A percentile compares a stretch with the other conserved stretches of the same genome.
Evolutionary conservation across 2,329 filamentous ascomycete genomes (phyloP).

Genomic region (Cladobotryum mycophilum): DNA sequence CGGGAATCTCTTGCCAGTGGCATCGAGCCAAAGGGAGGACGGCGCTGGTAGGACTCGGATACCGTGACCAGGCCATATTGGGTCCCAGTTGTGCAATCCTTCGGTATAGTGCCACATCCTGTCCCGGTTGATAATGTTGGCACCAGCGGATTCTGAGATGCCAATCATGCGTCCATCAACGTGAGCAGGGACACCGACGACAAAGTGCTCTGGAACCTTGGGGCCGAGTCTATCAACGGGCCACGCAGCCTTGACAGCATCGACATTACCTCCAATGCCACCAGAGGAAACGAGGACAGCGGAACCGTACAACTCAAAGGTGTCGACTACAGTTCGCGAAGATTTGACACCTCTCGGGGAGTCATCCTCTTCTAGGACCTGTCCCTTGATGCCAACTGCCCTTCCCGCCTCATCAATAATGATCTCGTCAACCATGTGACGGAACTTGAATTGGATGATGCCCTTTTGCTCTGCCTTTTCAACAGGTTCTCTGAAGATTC

Average conservation of each 20-base stretch:
- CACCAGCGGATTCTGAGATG: constrained; percentile 48
- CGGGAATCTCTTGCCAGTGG: constrained; percentile 51
- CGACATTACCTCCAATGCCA: constrained; percentile 57
- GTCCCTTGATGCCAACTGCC: constrained; percentile 47
- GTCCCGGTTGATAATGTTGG: constrained; percentile 52
- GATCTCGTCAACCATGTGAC: constrained; percentile 52
- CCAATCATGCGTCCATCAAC: constrained; percentile 59
- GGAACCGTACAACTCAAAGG: constrained; percentile 48
- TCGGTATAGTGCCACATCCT: constrained; percentile 64
- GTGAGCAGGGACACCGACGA: constrained; percentile 55
- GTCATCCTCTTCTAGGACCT: constrained; percentile 46
- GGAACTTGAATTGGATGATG: constrained; percentile 48
- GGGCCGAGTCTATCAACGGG: constrained; percentile 51
- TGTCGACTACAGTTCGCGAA: constrained; percentile 39
- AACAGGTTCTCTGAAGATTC: constrained; percentile 52
- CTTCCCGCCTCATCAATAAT: constrained; percentile 47
- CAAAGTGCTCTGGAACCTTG: constrained; percentile 48
- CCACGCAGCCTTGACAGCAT: constrained; percentile 53
- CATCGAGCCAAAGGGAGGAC: constrained; percentile 57
- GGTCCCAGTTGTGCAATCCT: constrained; percentile 54
- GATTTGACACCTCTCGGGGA: constrained; percentile 46
- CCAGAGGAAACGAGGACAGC: constrained; percentile 51
- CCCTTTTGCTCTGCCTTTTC: constrained; percentile 45
- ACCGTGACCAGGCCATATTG: constrained; percentile 56
- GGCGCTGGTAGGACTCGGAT: constrained; percentile 56